phyloP scores from a whole-genome alignment of 208 protist genomes.

The Acanthamoeba castellanii region DNA sequence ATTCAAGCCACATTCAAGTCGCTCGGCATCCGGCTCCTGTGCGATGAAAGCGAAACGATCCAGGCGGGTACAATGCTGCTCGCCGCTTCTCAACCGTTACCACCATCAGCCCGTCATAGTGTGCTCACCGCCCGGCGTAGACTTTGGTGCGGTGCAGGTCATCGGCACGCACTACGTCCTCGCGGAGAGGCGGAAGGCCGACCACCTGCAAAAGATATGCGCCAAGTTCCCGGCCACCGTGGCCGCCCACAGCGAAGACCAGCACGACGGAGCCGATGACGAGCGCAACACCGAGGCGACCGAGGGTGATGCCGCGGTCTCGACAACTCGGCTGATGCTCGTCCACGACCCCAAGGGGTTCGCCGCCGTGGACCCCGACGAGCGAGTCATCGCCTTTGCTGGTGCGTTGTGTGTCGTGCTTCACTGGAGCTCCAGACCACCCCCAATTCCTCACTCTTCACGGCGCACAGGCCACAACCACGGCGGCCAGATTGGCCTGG shows the following conservation, averaged over 20 bases:
- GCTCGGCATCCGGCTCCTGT: conserved; percentile 36
- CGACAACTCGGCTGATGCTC: conserved; percentile 19
- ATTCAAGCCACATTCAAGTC: neutral
- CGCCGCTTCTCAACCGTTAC: neutral
- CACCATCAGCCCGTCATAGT: too few relatives aligned
- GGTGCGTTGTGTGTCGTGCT: neutral
- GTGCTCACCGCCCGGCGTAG: neutral
- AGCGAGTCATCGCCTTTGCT: conserved; percentile 56
- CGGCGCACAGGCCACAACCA: neutral
- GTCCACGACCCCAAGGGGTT: conserved; percentile 36
- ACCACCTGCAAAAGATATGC: conserved; percentile 36
- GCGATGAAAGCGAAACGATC: conserved; percentile 14
- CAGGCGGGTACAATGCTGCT: neutral
- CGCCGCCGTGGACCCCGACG: neutral
- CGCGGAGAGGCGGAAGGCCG: neutral
- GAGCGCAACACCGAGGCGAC: neutral
- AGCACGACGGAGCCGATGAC: neutral
- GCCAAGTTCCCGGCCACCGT: conserved; percentile 11
- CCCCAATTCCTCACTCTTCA: neutral
- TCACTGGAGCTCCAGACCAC: neutral
- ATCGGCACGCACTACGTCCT: conserved; percentile 50
- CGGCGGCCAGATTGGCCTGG: conserved; percentile 48
- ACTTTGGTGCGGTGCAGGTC: conserved; percentile 10
- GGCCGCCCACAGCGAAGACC: neutral
- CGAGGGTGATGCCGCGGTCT: neutral